phyloP scores from a whole-genome alignment of 2,329 filamentous ascomycete species.

The Rutstroemia sp. region DNA sequence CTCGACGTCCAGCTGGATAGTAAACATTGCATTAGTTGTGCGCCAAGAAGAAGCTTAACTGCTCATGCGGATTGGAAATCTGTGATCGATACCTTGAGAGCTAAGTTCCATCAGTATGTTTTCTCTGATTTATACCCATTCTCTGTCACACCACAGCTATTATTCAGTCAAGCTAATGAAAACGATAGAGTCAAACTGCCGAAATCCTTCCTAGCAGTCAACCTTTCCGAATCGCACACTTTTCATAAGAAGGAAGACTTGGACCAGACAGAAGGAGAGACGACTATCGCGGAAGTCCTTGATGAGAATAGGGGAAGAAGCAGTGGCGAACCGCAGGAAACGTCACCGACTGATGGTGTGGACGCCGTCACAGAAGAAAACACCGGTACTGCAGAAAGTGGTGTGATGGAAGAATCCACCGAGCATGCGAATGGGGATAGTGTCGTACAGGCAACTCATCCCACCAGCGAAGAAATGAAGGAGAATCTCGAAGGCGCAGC shows the following conservation, averaged over 20 bases:
- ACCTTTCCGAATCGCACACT: slow-evolving; percentile 29
- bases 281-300: not conserved
- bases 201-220: slow-evolving; percentile 31
- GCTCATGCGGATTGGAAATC: slow-evolving; percentile 92
- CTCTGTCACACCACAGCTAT: not conserved
- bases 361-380: not conserved
- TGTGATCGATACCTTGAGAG: slow-evolving; percentile 89
- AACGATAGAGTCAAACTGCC: slow-evolving; percentile 29
- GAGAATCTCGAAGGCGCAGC: no score
- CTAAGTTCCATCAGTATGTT: slow-evolving; percentile 86
- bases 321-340: not conserved
- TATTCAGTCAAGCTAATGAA: slow-evolving; percentile 7
- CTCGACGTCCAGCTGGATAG: slow-evolving; percentile 94
- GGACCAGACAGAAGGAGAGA: not conserved
- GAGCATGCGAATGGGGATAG: not conserved
- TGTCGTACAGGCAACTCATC: not conserved
- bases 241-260: slow-evolving; percentile 28
- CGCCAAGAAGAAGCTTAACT: slow-evolving; percentile 82
- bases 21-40: slow-evolving; percentile 91
- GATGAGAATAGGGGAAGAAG: not conserved
- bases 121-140: not conserved
- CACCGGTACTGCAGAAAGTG: not conserved
- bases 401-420: not conserved
- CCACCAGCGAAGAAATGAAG: no score
- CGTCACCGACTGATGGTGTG: not conserved